phyloP scores from a whole-genome alignment of 306 rosid species.

The Acmispon strigosus region DNA sequence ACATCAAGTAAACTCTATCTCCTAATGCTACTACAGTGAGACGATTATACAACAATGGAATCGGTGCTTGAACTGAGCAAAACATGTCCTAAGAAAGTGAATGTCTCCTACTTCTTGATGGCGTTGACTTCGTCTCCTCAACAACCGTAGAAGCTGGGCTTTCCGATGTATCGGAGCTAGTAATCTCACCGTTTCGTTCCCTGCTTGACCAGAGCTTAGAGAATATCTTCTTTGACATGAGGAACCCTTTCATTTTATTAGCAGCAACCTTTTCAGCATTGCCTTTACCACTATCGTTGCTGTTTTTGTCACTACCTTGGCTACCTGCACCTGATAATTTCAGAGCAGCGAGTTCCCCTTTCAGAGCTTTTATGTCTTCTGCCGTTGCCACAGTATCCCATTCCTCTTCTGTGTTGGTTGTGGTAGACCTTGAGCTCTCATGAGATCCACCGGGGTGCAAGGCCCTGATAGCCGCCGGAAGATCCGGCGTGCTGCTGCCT shows the following conservation, averaged over 20 bases:
- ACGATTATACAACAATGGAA: conserved; percentile 29
- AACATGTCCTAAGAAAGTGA: conserved; percentile 56
- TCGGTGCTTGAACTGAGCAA: neutral
- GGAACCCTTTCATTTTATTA: conserved; percentile 54
- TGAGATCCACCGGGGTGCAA: conserved; percentile 64
- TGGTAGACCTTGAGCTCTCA: conserved; percentile 82
- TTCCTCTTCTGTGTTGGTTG: conserved; percentile 78
- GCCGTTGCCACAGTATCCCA: conserved; percentile 75
- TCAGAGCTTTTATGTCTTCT: conserved; percentile 63
- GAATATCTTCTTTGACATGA: conserved; percentile 60
- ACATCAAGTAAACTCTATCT: conserved; percentile 43
- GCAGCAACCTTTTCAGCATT: conserved; percentile 43
- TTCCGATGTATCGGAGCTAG: conserved; percentile 90
- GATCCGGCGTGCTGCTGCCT: conserved; percentile 60
- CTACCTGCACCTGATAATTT: conserved; percentile 34
- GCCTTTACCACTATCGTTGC: conserved; percentile 29
- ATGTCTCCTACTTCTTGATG: conserved; percentile 80
- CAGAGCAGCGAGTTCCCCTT: conserved; percentile 53
- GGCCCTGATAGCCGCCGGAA: conserved; percentile 53
- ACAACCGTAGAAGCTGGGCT: conserved; percentile 77
- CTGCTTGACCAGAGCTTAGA: conserved; percentile 87
- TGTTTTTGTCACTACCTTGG: conserved; percentile 22
- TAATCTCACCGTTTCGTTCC: conserved; percentile 65
- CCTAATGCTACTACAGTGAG: conserved; percentile 38
- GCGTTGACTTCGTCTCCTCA: conserved; percentile 80